Percentiles rank a stretch among this genome's conserved stretches.
phyloP scores from a whole-genome alignment of 2,329 filamentous ascomycete genomes.

The Fusarium chlamydosporum region DNA sequence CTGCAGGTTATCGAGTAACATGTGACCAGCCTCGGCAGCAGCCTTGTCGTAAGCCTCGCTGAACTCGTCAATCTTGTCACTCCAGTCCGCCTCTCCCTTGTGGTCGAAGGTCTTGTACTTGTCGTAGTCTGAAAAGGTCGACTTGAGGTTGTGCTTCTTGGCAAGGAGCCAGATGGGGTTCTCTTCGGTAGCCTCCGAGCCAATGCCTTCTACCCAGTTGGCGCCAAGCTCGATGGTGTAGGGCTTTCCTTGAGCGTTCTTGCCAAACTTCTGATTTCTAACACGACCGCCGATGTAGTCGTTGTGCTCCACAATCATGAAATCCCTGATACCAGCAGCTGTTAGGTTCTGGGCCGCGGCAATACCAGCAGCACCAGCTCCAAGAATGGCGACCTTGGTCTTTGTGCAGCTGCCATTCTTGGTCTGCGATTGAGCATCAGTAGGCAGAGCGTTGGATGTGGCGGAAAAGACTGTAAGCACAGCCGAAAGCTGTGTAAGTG shows the following conservation, averaged over 20 bases:
- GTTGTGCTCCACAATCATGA: constrained; percentile 75
- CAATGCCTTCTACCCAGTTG: constrained; percentile 68
- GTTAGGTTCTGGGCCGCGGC: constrained; percentile 74
- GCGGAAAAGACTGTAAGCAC: constrained; percentile 4
- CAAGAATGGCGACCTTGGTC: constrained; percentile 57
- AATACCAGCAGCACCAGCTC: constrained; percentile 74
- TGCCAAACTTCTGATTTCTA: constrained; percentile 69
- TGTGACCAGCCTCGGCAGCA: constrained; percentile 67
- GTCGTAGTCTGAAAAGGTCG: constrained; percentile 70
- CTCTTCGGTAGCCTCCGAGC: constrained; percentile 54
- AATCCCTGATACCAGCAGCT: constrained; percentile 73
- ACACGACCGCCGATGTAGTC: constrained; percentile 74
- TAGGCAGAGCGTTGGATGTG: background rate
- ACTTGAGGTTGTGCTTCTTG: constrained; percentile 70
- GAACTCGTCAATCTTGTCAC: constrained; percentile 64
- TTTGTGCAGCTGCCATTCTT: constrained; percentile 47
- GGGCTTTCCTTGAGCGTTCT: constrained; percentile 62
- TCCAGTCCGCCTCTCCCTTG: constrained; percentile 67
- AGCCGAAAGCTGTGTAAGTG: constrained; percentile 11
- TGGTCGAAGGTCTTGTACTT: constrained; percentile 73
- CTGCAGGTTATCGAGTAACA: constrained; percentile 72
- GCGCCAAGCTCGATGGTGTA: constrained; percentile 75
- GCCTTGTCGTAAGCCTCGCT: constrained; percentile 62
- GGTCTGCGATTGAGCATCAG: background rate
- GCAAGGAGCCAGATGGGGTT: constrained; percentile 75